Evolutionary conservation across 2,329 filamentous ascomycete genomes (phyloP), one percentile per base, ranked within the genome.

Genomic region (Xylaria sp.): DNA sequence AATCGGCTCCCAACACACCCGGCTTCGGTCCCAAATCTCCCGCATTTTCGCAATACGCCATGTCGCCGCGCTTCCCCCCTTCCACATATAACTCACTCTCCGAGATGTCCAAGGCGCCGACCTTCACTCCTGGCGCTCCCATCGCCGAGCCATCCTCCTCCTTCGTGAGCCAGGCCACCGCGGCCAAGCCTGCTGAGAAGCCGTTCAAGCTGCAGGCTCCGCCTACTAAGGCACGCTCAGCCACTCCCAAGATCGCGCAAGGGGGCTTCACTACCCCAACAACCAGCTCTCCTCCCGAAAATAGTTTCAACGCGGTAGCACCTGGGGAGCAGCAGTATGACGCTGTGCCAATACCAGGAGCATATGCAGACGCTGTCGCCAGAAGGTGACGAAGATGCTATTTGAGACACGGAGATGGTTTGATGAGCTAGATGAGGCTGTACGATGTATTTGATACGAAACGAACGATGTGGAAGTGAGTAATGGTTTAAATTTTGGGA

Each of bases 1-100:
- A 98, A 80, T 96, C 93, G 25, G 94, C 93, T 4, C 94, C 94
- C 70, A 97, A 97, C 83, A 97, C 94, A 0, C 94, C 94, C 12
- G 93, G 93, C 68, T 93, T 96, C 75, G 89, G 88, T 31, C 87
- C 89, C 76, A 90, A 87, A 76, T 87, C 85, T 21, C 90, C 78
- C 77, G 78, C 80, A 43, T 84, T 82, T 70, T 81, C 79, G 8
- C 79, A 81, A 63, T 81, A 82, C 68, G 83, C 84, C 63, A 78
- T 87, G 75, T 87, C 85, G 21, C 87, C 87, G 45, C 85, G 86
- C 70, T 86, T 88, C 78, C 84, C 86, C 43, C 84, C 85, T 2
- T 80, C 82, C 50, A 76, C 80, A 46, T 88, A 86, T 78, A 79
- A 83, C 69, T 84, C 78, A 70, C 75, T 84, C 53, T 74, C 74